Conservation (phyloP, 2,329 filamentous ascomycete genomes). For the Didymella lethalis region DNA sequence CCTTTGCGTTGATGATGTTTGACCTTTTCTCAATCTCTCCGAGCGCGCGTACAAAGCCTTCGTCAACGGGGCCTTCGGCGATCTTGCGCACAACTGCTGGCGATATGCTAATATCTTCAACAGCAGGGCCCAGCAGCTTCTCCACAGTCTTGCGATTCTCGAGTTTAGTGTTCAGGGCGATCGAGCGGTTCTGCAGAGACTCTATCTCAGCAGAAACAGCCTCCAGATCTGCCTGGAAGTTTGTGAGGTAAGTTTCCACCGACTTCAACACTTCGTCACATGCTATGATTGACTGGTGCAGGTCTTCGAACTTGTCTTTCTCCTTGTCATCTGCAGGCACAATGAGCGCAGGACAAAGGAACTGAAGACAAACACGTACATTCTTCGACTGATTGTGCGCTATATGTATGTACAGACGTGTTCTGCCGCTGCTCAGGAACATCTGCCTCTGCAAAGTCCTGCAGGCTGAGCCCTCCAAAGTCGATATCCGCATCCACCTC, state of each 20-base stretch:
- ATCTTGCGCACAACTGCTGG: slow-evolving; percentile 85
- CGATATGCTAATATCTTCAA: slow-evolving; percentile 90
- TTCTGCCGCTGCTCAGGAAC: slow-evolving; percentile 42
- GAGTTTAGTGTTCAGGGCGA: slow-evolving; percentile 80
- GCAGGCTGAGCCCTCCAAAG: slow-evolving; percentile 79
- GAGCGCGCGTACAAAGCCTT: slow-evolving; percentile 83
- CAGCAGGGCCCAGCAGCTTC: slow-evolving; percentile 82
- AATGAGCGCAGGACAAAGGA: slow-evolving; percentile 36
- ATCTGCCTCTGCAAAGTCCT: slow-evolving; percentile 67
- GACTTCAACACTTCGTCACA: slow-evolving; percentile 94
- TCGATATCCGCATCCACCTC: slow-evolving; percentile 72
- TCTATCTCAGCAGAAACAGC: slow-evolving; percentile 95
- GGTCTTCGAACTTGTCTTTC: slow-evolving; percentile 83
- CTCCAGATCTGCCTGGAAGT: slow-evolving; percentile 92
- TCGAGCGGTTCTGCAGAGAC: slow-evolving; percentile 85
- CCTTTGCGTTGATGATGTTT: slow-evolving; percentile 72
- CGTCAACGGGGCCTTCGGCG: slow-evolving; percentile 86
- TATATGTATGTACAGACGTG: slow-evolving; percentile 58
- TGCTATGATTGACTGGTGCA: slow-evolving; percentile 85
- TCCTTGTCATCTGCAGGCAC: slow-evolving; percentile 72
- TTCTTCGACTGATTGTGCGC: slow-evolving; percentile 72
- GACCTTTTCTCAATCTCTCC: slow-evolving; percentile 84
- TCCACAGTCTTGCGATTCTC: slow-evolving; percentile 91
- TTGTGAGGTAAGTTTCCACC: slow-evolving; percentile 89
- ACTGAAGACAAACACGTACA: slow-evolving; percentile 63